Conservation (phyloP, 192 early-diverging fungal species). For the Backusella sp. region DNA sequence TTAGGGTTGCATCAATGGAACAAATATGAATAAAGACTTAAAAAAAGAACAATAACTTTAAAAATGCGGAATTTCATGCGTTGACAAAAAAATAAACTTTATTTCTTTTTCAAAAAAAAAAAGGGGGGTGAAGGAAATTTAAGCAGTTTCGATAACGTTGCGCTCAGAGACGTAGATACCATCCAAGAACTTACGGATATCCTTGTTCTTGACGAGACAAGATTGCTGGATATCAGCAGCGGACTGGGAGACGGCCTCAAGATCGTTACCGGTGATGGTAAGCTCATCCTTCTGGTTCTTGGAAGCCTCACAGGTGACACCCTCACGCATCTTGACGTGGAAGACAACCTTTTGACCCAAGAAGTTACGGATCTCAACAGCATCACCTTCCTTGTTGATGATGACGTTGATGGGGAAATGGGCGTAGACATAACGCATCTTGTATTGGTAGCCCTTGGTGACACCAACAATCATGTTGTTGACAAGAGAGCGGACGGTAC, state of each 20-base stretch:
- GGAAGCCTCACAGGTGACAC: constrained; percentile 78
- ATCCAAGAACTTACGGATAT: constrained; percentile 92
- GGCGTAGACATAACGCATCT: constrained; percentile 98
- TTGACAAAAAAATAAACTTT: background rate
- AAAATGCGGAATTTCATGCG: background rate
- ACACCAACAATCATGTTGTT: constrained; percentile 97
- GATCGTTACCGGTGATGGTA: constrained; percentile 88
- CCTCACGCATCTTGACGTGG: constrained; percentile 81
- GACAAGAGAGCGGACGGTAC: constrained; percentile 93
- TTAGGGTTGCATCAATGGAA: background rate
- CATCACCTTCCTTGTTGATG: constrained; percentile 69
- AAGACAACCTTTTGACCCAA: constrained; percentile 93
- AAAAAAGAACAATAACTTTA: too few relatives aligned
- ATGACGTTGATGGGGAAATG: constrained; percentile 99
- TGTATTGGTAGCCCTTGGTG: constrained; percentile 98
- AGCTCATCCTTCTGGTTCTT: constrained; percentile 92
- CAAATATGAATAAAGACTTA: background rate
- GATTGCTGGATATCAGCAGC: constrained; percentile 96
- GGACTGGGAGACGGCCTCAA: constrained; percentile 92
- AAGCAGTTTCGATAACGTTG: constrained; percentile 43
- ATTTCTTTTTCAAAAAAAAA: background rate
- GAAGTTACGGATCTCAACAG: constrained; percentile 97
- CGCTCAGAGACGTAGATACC: constrained; percentile 47
- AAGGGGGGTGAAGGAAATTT: constrained; percentile 29
- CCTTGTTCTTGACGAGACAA: constrained; percentile 93